A percentile compares a stretch with the other conserved stretches of the same genome.
phyloP scores from a whole-genome alignment of 2,329 filamentous ascomycete species.

The Hymenoscyphus infarciens region DNA sequence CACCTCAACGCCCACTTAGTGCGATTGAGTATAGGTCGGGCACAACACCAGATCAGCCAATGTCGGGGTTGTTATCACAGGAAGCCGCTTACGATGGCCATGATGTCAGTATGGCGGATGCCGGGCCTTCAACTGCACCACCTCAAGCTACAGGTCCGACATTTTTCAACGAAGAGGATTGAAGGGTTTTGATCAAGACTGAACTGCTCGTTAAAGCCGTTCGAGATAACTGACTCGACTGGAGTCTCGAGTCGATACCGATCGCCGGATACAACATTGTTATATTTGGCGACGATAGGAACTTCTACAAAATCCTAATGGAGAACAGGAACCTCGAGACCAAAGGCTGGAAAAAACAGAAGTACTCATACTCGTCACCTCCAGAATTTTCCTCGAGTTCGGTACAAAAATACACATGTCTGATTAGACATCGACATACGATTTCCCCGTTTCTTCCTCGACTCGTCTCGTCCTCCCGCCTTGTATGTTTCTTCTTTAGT shows the following conservation, averaged over 20 bases:
- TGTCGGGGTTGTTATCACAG: slow-evolving; percentile 23
- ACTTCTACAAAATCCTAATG: background rate
- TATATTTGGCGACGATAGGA: background rate
- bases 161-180: slow-evolving; percentile 34
- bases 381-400: background rate
- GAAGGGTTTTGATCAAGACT: slow-evolving; percentile 1
- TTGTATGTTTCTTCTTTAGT: background rate
- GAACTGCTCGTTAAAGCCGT: background rate
- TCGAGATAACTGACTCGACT: background rate
- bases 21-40: slow-evolving; percentile 32
- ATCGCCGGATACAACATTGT: background rate
- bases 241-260: background rate
- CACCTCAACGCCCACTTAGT: slow-evolving; percentile 31
- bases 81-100: slow-evolving; percentile 22
- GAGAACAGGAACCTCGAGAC: background rate
- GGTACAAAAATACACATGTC: background rate
- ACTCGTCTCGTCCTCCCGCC: background rate
- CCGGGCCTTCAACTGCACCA: slow-evolving; percentile 32
- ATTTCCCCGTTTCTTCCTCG: background rate
- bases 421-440: background rate
- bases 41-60: slow-evolving; percentile 28
- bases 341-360: background rate
- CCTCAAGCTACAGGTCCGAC: slow-evolving; percentile 29
- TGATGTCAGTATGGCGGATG: slow-evolving; percentile 33
- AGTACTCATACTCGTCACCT: background rate